phyloP scores from a whole-genome alignment of 176 grass and related monocot species.

The Musa troglodytarum region DNA sequence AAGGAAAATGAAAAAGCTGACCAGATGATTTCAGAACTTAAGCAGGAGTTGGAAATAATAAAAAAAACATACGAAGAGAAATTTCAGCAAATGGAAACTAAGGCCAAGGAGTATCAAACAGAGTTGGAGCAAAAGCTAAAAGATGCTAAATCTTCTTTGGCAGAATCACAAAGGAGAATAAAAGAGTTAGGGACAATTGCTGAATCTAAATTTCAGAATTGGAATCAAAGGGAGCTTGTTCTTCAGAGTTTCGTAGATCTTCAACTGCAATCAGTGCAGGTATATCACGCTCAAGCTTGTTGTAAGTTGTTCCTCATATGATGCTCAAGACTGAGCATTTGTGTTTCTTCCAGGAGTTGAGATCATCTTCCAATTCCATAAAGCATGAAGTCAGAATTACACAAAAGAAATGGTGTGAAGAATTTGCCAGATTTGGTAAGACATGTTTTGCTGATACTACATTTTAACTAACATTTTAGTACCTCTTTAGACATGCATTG shows the following conservation, averaged over 20 bases:
- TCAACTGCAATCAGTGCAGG: conserved; percentile 40
- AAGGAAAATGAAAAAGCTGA: conserved; percentile 18
- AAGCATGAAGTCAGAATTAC: conserved; percentile 45
- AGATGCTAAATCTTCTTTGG: conserved; percentile 31
- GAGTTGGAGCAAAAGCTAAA: conserved; percentile 34
- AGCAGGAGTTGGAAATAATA: conserved; percentile 7
- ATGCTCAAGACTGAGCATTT: conserved; percentile 10
- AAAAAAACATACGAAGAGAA: conserved; percentile 7
- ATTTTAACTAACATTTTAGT: not conserved
- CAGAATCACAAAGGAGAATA: conserved; percentile 34
- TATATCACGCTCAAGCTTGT: conserved; percentile 23
- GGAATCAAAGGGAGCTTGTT: conserved; percentile 28
- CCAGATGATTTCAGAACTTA: conserved; percentile 10
- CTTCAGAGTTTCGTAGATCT: conserved; percentile 30
- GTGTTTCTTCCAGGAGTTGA: conserved; percentile 47
- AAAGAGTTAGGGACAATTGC: conserved; percentile 34
- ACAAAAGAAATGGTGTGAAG: conserved; percentile 54
- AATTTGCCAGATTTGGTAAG: conserved; percentile 47
- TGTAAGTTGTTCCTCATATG: not conserved
- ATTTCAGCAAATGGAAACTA: not conserved
- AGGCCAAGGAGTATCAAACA: conserved; percentile 4
- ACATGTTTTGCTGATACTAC: not conserved
- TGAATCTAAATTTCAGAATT: conserved; percentile 36
- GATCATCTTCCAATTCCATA: conserved; percentile 55
- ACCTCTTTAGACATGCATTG: not conserved